These are phyloP conservation scores for Cruciata laevipes DNA, from an alignment of 257 asterid genomes.

Conservation along the genomic window DNA sequence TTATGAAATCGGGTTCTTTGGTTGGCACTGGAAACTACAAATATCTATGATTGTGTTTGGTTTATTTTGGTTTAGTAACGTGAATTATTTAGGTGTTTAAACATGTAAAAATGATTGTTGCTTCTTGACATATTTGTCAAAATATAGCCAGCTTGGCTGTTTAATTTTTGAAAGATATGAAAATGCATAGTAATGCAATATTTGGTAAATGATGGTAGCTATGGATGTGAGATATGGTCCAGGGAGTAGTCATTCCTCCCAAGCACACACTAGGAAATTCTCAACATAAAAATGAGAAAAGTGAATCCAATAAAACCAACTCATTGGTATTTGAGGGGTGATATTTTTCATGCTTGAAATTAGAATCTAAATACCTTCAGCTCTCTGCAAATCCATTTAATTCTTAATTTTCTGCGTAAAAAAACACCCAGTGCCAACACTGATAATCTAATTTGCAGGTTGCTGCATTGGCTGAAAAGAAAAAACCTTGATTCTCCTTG, in stretches of 20 bases:
- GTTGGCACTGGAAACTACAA: background rate
- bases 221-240: too few relatives aligned
- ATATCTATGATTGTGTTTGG: background rate
- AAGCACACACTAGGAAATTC: background rate
- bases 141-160: background rate
- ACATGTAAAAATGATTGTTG: background rate
- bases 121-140: background rate
- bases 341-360: background rate
- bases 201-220: too few relatives aligned
- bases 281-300: too few relatives aligned
- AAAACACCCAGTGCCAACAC: background rate
- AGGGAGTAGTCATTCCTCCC: too few relatives aligned
- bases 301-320: background rate
- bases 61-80: background rate
- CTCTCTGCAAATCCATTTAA: background rate
- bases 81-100: background rate
- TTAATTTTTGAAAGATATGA: too few relatives aligned
- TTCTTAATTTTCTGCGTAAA: background rate
- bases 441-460: slow-evolving; percentile 46
- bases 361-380: background rate
- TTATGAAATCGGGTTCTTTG: too few relatives aligned
- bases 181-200: too few relatives aligned
- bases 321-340: too few relatives aligned
- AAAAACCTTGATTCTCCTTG: slow-evolving; percentile 70
- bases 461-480: slow-evolving; percentile 92